phyloP scores from a whole-genome alignment of 345 rosid species.

The Carallia pectinifolia region DNA sequence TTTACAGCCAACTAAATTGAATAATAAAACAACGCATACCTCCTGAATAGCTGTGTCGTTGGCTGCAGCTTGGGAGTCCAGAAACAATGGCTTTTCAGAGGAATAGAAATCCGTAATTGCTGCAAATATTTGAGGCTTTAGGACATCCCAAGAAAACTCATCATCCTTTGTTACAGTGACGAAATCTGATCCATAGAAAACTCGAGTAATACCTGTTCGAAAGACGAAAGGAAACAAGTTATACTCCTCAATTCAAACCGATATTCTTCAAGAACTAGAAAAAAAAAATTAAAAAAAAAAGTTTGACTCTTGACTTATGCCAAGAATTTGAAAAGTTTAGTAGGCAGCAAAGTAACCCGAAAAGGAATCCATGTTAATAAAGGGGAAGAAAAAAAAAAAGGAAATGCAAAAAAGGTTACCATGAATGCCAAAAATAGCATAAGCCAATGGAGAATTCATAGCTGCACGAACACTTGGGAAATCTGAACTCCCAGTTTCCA shows the following conservation, averaged over 20 bases:
- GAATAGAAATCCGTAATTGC: slow-evolving; percentile 94
- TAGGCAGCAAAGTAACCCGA: background rate
- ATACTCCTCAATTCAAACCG: background rate
- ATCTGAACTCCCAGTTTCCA: slow-evolving; percentile 91
- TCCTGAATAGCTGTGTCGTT: slow-evolving; percentile 86
- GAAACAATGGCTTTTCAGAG: slow-evolving; percentile 81
- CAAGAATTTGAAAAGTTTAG: background rate
- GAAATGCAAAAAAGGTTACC: slow-evolving; percentile 35
- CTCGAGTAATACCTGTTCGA: slow-evolving; percentile 66
- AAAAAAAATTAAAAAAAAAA: background rate
- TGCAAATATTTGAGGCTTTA: slow-evolving; percentile 90
- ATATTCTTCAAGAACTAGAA: background rate
- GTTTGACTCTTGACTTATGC: background rate
- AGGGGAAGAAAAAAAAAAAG: background rate
- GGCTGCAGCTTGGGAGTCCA: slow-evolving; percentile 65
- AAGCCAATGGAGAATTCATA: slow-evolving; percentile 73
- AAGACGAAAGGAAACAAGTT: slow-evolving; percentile 10
- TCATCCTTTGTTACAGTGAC: slow-evolving; percentile 88
- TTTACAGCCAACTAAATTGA: background rate
- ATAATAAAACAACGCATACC: slow-evolving; percentile 30
- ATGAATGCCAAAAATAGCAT: slow-evolving; percentile 69
- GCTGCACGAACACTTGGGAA: slow-evolving; percentile 85
- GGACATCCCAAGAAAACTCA: slow-evolving; percentile 76
- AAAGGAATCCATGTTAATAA: background rate
- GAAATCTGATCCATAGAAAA: slow-evolving; percentile 90